Evolutionary conservation across 306 rosid species (phyloP).

Genomic region (Pyrus pyrifolia): DNA sequence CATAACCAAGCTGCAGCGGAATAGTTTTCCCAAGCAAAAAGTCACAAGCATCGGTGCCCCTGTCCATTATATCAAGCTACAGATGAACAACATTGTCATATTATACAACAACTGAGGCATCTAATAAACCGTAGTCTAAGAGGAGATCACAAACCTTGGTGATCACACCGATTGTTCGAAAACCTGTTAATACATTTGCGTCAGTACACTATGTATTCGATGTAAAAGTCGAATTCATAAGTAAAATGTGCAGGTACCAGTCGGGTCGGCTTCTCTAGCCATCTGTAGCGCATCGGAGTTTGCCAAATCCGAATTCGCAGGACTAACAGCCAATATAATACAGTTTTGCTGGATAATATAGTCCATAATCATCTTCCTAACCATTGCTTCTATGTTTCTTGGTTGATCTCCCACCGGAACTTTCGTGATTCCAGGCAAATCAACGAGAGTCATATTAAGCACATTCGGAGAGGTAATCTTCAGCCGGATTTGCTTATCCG

Average conservation of each 20-base stretch:
- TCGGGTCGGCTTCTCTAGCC: conserved; percentile 33
- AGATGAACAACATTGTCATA: neutral
- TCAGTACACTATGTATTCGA: neutral
- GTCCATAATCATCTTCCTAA: conserved; percentile 33
- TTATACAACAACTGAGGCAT: neutral
- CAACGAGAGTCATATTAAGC: conserved; percentile 34
- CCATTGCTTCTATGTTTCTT: conserved; percentile 29
- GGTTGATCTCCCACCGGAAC: conserved; percentile 45
- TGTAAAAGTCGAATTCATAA: neutral
- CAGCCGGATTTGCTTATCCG: conserved; percentile 29
- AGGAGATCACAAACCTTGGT: conserved; percentile 28
- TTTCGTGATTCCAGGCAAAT: conserved; percentile 38
- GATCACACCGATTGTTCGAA: conserved; percentile 35
- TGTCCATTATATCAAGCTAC: conserved; percentile 42
- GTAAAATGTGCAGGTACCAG: conserved; percentile 15
- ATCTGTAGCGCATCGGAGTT: conserved; percentile 40
- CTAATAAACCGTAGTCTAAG: neutral
- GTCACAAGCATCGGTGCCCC: conserved; percentile 36
- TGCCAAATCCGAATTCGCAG: conserved; percentile 39
- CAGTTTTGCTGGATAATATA: conserved; percentile 23
- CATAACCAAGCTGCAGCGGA: conserved; percentile 33
- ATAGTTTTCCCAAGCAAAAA: conserved; percentile 32
- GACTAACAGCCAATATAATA: conserved; percentile 33
- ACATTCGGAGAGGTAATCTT: conserved; percentile 35
- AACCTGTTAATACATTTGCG: conserved; percentile 11